Evolutionary conservation across 2,329 filamentous ascomycete genomes (phyloP).

Genomic region (Eurotiales sp.): DNA sequence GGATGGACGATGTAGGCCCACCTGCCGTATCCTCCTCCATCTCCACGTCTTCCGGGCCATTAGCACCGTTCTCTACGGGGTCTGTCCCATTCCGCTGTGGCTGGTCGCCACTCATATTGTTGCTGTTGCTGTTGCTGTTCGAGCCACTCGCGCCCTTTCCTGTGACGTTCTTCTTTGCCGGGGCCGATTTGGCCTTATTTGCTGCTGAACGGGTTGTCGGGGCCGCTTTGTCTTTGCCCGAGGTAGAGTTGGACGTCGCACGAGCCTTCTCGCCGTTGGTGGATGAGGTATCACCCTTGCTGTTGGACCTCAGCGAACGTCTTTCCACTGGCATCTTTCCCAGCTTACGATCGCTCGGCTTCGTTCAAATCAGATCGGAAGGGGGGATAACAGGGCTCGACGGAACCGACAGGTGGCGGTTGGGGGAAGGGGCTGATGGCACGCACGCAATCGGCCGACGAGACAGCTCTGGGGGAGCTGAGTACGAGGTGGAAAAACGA

Average conservation of each 20-base stretch:
- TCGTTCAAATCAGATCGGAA: too few species aligned
- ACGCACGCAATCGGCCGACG: constrained; percentile 6
- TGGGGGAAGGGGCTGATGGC: constrained; percentile 5
- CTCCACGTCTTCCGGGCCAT: constrained; percentile 65
- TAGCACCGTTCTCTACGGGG: constrained; percentile 63
- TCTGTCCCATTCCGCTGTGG: constrained; percentile 64
- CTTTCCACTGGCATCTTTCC: constrained; percentile 45
- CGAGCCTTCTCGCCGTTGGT: constrained; percentile 46
- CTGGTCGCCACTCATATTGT: constrained; percentile 69
- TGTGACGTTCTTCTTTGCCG: constrained; percentile 33
- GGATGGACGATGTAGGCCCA: constrained; percentile 49
- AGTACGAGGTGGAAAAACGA: background rate
- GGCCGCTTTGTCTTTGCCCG: constrained; percentile 44
- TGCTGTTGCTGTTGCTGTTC: constrained; percentile 14
- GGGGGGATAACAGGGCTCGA: constrained; percentile 16
- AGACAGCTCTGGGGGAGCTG: background rate
- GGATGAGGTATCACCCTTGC: constrained; percentile 44
- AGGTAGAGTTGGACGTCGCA: constrained; percentile 42
- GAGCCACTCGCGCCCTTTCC: constrained; percentile 32
- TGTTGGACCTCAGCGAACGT: constrained; percentile 45
- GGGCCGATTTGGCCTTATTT: constrained; percentile 36
- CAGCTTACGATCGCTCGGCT: constrained; percentile 24
- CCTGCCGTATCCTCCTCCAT: constrained; percentile 63
- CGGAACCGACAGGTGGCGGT: constrained; percentile 1
- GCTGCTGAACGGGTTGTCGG: constrained; percentile 40